phyloP scores from a whole-genome alignment of 2,329 filamentous ascomycete genomes.

The Sarocladiaceae sp. region DNA sequence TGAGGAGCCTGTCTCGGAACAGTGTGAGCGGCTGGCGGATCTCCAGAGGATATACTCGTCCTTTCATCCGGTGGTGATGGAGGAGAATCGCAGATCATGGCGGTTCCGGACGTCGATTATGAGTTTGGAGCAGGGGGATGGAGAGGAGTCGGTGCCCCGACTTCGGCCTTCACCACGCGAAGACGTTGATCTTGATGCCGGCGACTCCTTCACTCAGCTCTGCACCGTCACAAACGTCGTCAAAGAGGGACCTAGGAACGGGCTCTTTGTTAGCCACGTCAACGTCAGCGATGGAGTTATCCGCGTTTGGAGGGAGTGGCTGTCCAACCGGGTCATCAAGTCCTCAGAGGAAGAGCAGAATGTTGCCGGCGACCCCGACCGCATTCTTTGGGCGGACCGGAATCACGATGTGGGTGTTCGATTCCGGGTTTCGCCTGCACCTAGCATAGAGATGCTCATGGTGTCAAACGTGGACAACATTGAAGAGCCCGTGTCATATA shows the following conservation, averaged over 20 bases:
- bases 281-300: constrained; percentile 63
- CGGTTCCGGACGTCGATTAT: constrained; percentile 16
- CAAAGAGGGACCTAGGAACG: constrained; percentile 53
- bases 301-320: constrained; percentile 67
- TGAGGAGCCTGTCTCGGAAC: constrained; percentile 10
- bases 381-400: constrained; percentile 63
- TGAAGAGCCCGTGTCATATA: constrained; percentile 58
- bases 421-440: constrained; percentile 46
- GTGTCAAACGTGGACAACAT: constrained; percentile 56
- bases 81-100: constrained; percentile 38
- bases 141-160: neutral
- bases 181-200: constrained; percentile 58
- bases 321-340: constrained; percentile 36
- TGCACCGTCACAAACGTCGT: constrained; percentile 63
- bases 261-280: constrained; percentile 57
- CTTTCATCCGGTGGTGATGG: constrained; percentile 58
- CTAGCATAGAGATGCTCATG: constrained; percentile 41
- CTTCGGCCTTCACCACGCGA: constrained; percentile 28
- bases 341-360: neutral
- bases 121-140: neutral
- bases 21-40: constrained; percentile 20
- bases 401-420: constrained; percentile 59
- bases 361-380: constrained; percentile 11
- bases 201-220: constrained; percentile 70
- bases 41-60: constrained; percentile 59